Base-by-base conservation (phyloP, 805 yeast genomes). In the Yarrowia keelungensis region DNA sequence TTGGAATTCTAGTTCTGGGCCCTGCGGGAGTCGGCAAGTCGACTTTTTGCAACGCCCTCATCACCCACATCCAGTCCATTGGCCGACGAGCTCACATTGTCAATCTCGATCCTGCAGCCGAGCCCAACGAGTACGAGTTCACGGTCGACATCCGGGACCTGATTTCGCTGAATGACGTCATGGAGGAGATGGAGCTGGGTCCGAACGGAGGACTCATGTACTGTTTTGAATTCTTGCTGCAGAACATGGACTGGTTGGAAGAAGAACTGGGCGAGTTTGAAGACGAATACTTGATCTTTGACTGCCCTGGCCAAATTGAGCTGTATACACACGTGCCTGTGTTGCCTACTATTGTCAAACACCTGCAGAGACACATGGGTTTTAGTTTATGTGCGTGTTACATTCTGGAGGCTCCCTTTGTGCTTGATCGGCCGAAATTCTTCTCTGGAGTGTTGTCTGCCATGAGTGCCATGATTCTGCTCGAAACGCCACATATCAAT, bases 21-120 rank as follows among this genome's bases (percentile, higher is more conserved):
- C 99, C 99, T 19, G 99, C 99, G 0, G 99, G 99, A 46, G 98
- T 90, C 10, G 99, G 99, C 11, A 94, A 90, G 78, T 87, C 95
- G 58, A 92, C 99, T 0, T 95, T 94, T 76, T 94, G 98, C 80
- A 90, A 91, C 74, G 83, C 97, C 3, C 84, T 95, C 70, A 89
- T 95, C 54, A 80, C 94, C 0, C 90, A 94, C 77, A 90, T 95
- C 88, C 97, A 92, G 77, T 84, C 92, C 19, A 84, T 90, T 43
- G 98, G 98, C 0, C 87, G 99, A 71, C 82, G 97, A 45, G 98
- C 97, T 2, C 98, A 95, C 78, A 86, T 95, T 47, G 98, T 95
- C 16, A 95, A 95, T 76, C 81, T 94, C 66, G 98, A 94, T 79
- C 99, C 99, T 5, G 98, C 98, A 0, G 98, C 98, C 1, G 97